Evolutionary conservation across 2,329 filamentous ascomycete species (phyloP).

Genomic region (Pseudopyrenochaeta lycopersici): DNA sequence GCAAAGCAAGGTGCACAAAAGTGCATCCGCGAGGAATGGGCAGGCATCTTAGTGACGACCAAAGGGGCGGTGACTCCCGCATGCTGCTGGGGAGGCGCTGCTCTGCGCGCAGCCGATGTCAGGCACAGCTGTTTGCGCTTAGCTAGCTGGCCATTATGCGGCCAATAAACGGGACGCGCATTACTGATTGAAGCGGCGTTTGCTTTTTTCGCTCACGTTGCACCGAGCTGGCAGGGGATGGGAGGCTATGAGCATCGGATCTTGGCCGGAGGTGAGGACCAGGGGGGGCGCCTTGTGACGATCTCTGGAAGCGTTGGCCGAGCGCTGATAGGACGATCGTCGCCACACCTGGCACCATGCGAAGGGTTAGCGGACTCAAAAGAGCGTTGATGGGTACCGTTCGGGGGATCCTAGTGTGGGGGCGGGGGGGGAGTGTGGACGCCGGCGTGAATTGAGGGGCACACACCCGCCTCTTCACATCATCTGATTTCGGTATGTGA

Average conservation of each 20-base stretch:
- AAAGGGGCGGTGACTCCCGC: slow-evolving; percentile 46
- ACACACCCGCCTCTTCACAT: slow-evolving; percentile 34
- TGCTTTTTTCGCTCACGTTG: slow-evolving; percentile 43
- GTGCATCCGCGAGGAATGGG: slow-evolving; percentile 31
- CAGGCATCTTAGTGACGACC: slow-evolving; percentile 38
- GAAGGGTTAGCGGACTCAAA: slow-evolving; percentile 42
- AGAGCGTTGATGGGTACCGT: slow-evolving; percentile 43
- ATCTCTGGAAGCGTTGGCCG: slow-evolving; percentile 40
- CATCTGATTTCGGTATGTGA: slow-evolving; percentile 46
- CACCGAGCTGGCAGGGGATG: slow-evolving; percentile 29
- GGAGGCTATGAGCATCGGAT: slow-evolving; percentile 38
- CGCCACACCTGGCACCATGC: slow-evolving; percentile 43
- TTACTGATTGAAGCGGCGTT: slow-evolving; percentile 36
- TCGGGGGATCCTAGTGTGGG: slow-evolving; percentile 48
- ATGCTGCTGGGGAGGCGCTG: slow-evolving; percentile 31
- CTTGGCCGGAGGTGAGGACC: slow-evolving; percentile 43
- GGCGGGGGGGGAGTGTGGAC: slow-evolving; percentile 44
- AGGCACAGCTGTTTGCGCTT: slow-evolving; percentile 45
- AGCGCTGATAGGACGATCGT: slow-evolving; percentile 42
- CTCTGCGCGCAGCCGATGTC: slow-evolving; percentile 41
- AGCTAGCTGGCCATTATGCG: slow-evolving; percentile 19
- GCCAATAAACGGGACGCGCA: slow-evolving; percentile 40
- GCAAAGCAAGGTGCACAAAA: slow-evolving; percentile 40
- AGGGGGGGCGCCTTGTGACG: slow-evolving; percentile 47
- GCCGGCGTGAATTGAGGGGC: slow-evolving; percentile 24